phyloP scores from a whole-genome alignment of 2,329 filamentous ascomycete genomes.

The Cryphonectria naterciae region DNA sequence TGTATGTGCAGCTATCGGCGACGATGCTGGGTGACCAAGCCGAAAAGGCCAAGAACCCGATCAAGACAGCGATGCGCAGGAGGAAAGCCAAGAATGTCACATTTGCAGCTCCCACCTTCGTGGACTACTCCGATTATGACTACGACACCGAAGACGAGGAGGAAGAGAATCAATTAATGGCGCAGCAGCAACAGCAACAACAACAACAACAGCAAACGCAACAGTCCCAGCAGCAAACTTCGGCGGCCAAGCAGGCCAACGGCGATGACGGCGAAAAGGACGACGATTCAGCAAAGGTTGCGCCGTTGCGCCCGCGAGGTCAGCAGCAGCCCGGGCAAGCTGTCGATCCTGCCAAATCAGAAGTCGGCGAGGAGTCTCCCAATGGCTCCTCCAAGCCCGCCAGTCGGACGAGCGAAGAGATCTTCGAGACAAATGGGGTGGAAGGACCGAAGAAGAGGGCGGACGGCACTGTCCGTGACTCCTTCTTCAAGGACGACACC shows the following conservation, averaged over 20 bases:
- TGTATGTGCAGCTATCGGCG: conserved; percentile 56
- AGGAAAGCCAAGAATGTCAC: conserved; percentile 85
- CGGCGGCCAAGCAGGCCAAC: conserved; percentile 35
- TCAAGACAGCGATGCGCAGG: conserved; percentile 82
- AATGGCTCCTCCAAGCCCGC: conserved; percentile 26
- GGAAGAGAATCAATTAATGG: conserved; percentile 44
- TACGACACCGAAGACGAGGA: conserved; percentile 65
- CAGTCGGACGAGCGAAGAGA: conserved; percentile 66
- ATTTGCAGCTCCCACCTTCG: conserved; percentile 83
- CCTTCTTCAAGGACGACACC: conserved; percentile 95
- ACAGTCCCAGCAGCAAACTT: conserved; percentile 35
- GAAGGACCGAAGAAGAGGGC: conserved; percentile 66
- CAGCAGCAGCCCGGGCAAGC: conserved; percentile 44
- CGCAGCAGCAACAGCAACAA: conserved; percentile 39
- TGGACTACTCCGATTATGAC: conserved; percentile 70
- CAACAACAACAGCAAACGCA: conserved; percentile 36
- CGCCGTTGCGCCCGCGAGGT: conserved; percentile 56
- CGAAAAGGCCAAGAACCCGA: conserved; percentile 79
- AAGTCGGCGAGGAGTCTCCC: conserved; percentile 43
- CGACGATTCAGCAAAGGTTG: conserved; percentile 59
- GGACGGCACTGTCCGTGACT: conserved; percentile 88
- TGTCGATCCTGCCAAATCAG: conserved; percentile 39
- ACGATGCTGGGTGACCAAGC: conserved; percentile 66
- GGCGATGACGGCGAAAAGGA: conserved; percentile 41
- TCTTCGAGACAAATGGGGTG: conserved; percentile 58